Base-by-base conservation (phyloP, 176 grass and related monocot species). In the Calamus simplicifolius region DNA sequence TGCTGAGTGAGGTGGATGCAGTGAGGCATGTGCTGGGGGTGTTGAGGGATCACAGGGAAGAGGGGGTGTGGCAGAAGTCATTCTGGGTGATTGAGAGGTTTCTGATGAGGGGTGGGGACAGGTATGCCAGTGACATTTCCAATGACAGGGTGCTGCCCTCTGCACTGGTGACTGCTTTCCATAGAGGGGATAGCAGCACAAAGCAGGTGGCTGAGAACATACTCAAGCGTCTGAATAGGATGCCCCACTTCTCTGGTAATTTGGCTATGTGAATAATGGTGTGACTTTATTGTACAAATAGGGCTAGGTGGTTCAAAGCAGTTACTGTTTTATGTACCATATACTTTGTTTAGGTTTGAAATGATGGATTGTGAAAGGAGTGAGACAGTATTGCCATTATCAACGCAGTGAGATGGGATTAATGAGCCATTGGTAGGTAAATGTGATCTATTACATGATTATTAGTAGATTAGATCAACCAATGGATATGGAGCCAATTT, bases 31-130 rank as follows among this genome's bases (percentile, higher is more conserved):
- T 98, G 18, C 62, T 98, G 48, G 66, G 76, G 1, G 79, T 50
- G 17, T 63, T 92, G 15, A 81, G 85, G 60, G 79, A 85, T 79
- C 88, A 85, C 76, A 85, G 75, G 4, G 58, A 82, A 2, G 58
- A 68, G 4, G 25, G 19, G 19, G 60, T 89, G 61, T 57, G 77
- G 50, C 75, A 79, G 71, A 72, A 79, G 70, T 74, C 79, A 56
- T 89, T 98, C 62, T 98, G 88, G 94, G 69, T 77, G 50, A 64
- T 98, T 38, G 88, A 98, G 57, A 80, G 69, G 70, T 89, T 90
- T 59, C 64, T 98, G 25, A 49, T 57, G 57, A 81, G 79, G 31
- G 88, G 94, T 28, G 43, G 66, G 3, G 84, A 92, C 19, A 75
- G 75, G 31, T 74, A 69, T 49, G 48, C 78, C 13, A 76, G 59